Conservation (phyloP, 139 green algal genomes). For the Chlorella sorokiniana region DNA sequence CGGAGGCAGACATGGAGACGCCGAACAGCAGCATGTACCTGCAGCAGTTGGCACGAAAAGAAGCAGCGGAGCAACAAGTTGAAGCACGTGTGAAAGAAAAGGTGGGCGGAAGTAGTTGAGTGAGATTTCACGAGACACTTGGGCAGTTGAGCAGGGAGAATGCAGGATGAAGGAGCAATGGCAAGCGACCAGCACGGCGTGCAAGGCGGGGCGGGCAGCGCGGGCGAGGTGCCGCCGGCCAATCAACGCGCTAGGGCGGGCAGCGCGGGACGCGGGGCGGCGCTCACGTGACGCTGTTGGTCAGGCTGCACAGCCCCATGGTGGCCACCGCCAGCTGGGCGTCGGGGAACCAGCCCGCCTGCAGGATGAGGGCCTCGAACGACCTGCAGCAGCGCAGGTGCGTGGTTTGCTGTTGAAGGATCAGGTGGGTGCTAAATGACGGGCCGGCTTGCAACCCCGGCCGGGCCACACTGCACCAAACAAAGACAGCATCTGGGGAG, state of each 20-base stretch:
- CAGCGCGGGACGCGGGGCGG: neutral
- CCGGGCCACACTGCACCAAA: too few species aligned
- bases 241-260: neutral
- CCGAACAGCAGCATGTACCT: constrained; percentile 18
- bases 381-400: neutral
- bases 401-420: neutral
- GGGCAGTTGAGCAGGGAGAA: neutral
- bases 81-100: too few species aligned
- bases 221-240: neutral
- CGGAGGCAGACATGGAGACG: constrained; percentile 6
- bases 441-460: too few species aligned
- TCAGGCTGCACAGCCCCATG: constrained; percentile 4
- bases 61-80: neutral
- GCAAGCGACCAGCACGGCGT: too few species aligned
- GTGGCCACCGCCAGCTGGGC: constrained; percentile 17
- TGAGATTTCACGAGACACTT: too few species aligned
- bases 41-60: too few species aligned
- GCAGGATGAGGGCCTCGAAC: constrained; percentile 22
- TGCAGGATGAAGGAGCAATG: too few species aligned
- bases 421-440: too few species aligned
- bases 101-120: neutral
- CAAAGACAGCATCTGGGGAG: too few species aligned
- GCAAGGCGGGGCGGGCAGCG: neutral
- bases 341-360: constrained; percentile 10
- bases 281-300: constrained; percentile 11